These are phyloP conservation scores for Ilex aquifolium DNA, from an alignment of 257 asterid species.

Conservation along the genomic window DNA sequence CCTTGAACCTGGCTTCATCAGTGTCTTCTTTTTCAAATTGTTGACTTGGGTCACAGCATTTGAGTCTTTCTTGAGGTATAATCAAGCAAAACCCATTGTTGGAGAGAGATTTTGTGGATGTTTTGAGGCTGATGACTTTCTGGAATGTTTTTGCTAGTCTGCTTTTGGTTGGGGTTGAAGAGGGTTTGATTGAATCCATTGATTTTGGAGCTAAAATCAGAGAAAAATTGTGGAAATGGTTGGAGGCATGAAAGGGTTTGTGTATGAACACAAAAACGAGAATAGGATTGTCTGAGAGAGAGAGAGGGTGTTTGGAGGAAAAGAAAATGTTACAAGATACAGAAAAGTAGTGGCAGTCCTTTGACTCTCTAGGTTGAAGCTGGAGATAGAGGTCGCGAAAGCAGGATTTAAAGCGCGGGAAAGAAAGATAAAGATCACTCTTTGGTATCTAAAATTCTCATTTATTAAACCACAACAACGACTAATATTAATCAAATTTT, in stretches of 20 bases:
- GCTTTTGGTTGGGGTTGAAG: slow-evolving; percentile 40
- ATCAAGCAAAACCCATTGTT: slow-evolving; percentile 58
- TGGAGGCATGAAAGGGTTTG: neutral
- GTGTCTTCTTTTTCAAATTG: slow-evolving; percentile 48
- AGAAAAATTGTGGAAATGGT: neutral
- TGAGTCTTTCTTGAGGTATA: slow-evolving; percentile 72
- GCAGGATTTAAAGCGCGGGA: slow-evolving; percentile 32
- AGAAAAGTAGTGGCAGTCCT: slow-evolving; percentile 18
- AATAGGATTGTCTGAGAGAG: neutral
- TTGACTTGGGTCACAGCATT: slow-evolving; percentile 67
- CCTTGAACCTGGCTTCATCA: slow-evolving; percentile 24
- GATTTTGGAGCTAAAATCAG: neutral
- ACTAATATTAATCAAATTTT: too few relatives aligned
- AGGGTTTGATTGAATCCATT: slow-evolving; percentile 60
- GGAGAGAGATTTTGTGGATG: slow-evolving; percentile 30
- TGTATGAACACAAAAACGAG: slow-evolving; percentile 4
- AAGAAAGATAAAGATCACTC: slow-evolving; percentile 1
- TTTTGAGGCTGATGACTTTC: slow-evolving; percentile 46
- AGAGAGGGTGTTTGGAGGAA: slow-evolving; percentile 10
- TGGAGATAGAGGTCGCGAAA: neutral
- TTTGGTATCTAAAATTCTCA: slow-evolving; percentile 11
- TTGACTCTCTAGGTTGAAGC: slow-evolving; percentile 17
- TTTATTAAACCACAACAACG: too few relatives aligned
- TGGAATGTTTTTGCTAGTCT: slow-evolving; percentile 54
- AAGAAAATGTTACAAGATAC: slow-evolving; percentile 3